Percentiles rank a stretch among this genome's conserved stretches.
Conservation (phyloP, 2,329 filamentous ascomycete genomes). For the Hypoxylon rubiginosum region DNA sequence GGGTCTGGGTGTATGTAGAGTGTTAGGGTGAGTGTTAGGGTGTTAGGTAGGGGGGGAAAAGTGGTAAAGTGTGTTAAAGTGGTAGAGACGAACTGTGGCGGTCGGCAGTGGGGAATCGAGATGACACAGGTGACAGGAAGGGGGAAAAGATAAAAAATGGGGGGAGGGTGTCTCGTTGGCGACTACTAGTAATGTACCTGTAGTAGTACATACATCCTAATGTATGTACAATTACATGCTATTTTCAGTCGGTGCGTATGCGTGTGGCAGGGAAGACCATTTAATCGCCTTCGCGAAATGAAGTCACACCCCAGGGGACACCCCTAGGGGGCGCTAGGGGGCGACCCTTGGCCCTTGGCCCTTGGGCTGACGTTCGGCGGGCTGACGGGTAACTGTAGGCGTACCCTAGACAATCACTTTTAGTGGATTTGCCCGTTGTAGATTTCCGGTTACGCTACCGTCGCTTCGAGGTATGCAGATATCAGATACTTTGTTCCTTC, state of each 20-base stretch:
- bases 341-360: slow-evolving; percentile 7
- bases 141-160: slow-evolving; percentile 35
- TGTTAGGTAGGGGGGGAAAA: slow-evolving; percentile 3
- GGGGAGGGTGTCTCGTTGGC: slow-evolving; percentile 34
- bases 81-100: slow-evolving; percentile 27
- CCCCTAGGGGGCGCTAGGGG: slow-evolving; percentile 5
- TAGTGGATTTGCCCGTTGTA: slow-evolving; percentile 27
- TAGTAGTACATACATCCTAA: not conserved
- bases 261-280: slow-evolving; percentile 40
- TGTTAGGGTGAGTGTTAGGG: too few relatives aligned
- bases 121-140: slow-evolving; percentile 28
- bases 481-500: not conserved
- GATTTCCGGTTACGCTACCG: slow-evolving; percentile 15
- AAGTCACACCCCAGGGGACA: slow-evolving; percentile 39
- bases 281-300: slow-evolving; percentile 45
- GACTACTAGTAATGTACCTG: slow-evolving; percentile 21
- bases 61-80: slow-evolving; percentile 6
- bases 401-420: slow-evolving; percentile 35
- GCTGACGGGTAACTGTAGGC: slow-evolving; percentile 32
- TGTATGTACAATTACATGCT: slow-evolving; percentile 1
- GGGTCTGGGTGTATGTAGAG: not conserved
- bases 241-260: slow-evolving; percentile 37
- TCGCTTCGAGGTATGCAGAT: not conserved
- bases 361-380: slow-evolving; percentile 33
- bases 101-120: slow-evolving; percentile 36